phyloP scores from a whole-genome alignment of 148 eudicot species.

The Mesembryanthemum crystallinum region DNA sequence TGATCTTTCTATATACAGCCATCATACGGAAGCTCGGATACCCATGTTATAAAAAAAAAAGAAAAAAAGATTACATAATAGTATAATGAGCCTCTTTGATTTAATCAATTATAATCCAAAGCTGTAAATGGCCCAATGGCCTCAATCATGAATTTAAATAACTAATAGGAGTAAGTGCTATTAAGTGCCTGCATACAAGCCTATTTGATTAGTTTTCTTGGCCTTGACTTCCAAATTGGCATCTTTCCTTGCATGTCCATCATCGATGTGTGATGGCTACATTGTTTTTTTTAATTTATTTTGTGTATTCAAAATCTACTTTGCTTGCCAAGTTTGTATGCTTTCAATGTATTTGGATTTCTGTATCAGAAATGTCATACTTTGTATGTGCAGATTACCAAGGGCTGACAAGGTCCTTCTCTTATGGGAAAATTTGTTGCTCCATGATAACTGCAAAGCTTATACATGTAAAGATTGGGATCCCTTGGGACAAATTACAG shows the following conservation, averaged over 20 bases:
- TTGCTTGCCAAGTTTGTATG: constrained; percentile 4
- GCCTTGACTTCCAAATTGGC: neutral
- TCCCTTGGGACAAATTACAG: constrained; percentile 70
- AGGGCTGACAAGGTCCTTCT: constrained; percentile 83
- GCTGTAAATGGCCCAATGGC: no score
- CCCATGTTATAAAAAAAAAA: no score
- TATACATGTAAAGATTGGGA: constrained; percentile 75
- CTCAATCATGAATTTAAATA: no score
- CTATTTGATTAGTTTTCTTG: no score
- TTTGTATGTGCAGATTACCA: constrained; percentile 65
- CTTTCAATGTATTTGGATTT: neutral
- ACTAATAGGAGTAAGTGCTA: no score
- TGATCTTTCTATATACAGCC: no score
- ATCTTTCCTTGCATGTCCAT: neutral
- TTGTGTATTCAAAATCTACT: constrained; percentile 22
- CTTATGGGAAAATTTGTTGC: constrained; percentile 85
- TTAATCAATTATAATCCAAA: no score
- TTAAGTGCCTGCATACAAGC: no score
- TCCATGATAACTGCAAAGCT: constrained; percentile 86
- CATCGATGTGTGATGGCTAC: neutral
- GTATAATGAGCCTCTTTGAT: no score
- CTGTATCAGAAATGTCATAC: constrained; percentile 10
- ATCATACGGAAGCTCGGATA: no score
- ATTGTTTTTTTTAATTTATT: neutral
- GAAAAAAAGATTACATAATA: no score